Percentiles rank a stretch among this genome's conserved stretches.
These are phyloP conservation scores for Claviceps humidiphila DNA, from an alignment of 2,329 filamentous ascomycete species.

Conservation along the genomic window DNA sequence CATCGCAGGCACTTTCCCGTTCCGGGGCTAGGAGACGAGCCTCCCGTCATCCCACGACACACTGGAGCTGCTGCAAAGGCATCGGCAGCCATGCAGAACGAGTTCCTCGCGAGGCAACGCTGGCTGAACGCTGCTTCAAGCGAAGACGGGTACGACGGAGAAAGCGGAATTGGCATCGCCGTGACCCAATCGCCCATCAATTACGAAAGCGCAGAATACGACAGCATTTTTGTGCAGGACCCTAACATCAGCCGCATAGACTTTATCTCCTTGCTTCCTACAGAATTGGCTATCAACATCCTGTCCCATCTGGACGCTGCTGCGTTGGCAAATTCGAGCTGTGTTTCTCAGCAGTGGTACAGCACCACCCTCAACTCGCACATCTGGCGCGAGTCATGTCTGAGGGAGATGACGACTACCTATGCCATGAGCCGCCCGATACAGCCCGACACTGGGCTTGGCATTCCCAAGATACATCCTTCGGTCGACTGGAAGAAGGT, in stretches of 20 bases:
- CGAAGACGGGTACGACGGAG: constrained; percentile 41
- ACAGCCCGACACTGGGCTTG: constrained; percentile 40
- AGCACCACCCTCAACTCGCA: constrained; percentile 36
- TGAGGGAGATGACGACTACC: constrained; percentile 45
- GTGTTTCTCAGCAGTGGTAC: constrained; percentile 40
- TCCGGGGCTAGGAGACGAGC: constrained; percentile 37
- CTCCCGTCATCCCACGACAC: constrained; percentile 46
- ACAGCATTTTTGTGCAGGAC: constrained; percentile 19
- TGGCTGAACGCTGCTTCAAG: constrained; percentile 26
- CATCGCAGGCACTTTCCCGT: constrained; percentile 23
- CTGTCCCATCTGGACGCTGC: constrained; percentile 41
- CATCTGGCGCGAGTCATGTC: constrained; percentile 51
- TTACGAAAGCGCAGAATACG: constrained; percentile 22
- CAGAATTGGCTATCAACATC: constrained; percentile 46
- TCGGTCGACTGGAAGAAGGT: constrained; percentile 76
- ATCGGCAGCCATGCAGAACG: constrained; percentile 46
- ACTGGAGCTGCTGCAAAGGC: constrained; percentile 49
- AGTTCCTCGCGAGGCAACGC: constrained; percentile 27
- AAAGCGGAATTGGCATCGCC: constrained; percentile 52
- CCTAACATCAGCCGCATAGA: constrained; percentile 39
- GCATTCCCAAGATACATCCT: constrained; percentile 40
- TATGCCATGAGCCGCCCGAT: constrained; percentile 44
- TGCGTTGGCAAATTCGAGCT: constrained; percentile 33
- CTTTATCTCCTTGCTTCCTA: constrained; percentile 42
- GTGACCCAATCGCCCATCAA: constrained; percentile 31